Evolutionary conservation across 2,329 filamentous ascomycete species (phyloP).

Genomic region (Claviceps digitariae): DNA sequence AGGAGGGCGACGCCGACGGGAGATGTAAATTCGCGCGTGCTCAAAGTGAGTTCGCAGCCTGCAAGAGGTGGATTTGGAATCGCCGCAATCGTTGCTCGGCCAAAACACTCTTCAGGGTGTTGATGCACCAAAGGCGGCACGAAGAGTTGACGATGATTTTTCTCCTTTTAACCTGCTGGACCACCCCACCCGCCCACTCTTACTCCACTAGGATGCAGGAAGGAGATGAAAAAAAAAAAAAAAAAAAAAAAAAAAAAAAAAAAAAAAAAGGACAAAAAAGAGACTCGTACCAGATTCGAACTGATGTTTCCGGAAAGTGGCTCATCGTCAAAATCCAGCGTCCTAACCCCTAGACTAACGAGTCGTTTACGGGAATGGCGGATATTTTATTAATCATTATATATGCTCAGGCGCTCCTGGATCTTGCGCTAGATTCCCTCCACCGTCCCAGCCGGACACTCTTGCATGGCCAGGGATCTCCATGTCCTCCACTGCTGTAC

Average conservation of each 20-base stretch:
- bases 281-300: conserved; percentile 8
- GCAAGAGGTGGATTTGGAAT: too few species aligned
- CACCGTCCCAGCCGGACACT: conserved; percentile 3
- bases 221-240: not conserved
- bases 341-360: conserved; percentile 14
- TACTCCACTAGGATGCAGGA: too few species aligned
- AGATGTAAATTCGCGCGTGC: too few species aligned
- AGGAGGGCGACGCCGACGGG: too few species aligned
- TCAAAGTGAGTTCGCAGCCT: too few species aligned
- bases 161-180: too few species aligned
- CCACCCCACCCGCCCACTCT: too few species aligned
- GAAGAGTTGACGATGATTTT: too few species aligned
- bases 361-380: not conserved
- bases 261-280: not conserved
- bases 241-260: not conserved
- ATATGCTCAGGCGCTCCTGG: not conserved
- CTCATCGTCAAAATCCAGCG: conserved; percentile 10
- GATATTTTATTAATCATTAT: not conserved
- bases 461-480: conserved; percentile 5
- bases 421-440: too few species aligned
- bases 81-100: too few species aligned
- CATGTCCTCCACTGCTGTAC: conserved; percentile 8
- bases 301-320: conserved; percentile 10
- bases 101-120: too few species aligned
- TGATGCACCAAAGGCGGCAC: too few species aligned